Evolutionary conservation across 2,329 filamentous ascomycete species (phyloP), one percentile per base, ranked within the genome.

Genomic region (Xenoacremonium recifei): DNA sequence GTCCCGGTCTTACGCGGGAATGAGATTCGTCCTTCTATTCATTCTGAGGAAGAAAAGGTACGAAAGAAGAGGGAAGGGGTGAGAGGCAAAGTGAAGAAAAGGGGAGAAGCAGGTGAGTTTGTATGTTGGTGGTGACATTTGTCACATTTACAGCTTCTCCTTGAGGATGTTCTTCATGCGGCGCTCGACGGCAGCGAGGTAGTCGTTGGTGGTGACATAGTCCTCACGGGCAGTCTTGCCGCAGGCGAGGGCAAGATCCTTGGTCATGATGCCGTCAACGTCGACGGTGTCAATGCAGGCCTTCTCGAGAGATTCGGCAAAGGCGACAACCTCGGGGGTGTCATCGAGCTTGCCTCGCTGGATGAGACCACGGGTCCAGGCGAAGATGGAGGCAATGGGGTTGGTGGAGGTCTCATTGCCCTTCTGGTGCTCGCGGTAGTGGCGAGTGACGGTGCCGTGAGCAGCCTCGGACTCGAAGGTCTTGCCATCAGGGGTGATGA

Each of bases 341-440:
- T 82, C 75, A 70, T 99, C 93, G 54, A 99, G 82, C 73, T 89
- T 86, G 59, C 93, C 93, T 60, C 93, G 88, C 79, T 96, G 93
- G 57, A 89, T 74, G 35, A 99, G 82, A 61, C 93, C 93, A 46
- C 93, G 87, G 47, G 93, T 97, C 93, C 93, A 99, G 61, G 93
- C 93, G 69, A 97, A 99, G 75, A 99, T 97, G 66, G 89, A 95
- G 50, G 93, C 93, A 60, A 97, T 97, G 48, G 93, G 93, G 83
- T 99, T 97, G 56, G 93, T 99, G 33, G 90, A 96, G 42, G 93
- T 99, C 73, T 96, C 89, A 59, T 85, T 84, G 66, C 93, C 93
- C 79, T 96, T 96, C 73, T 97, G 93, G 80, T 97, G 88, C 77
- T 97, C 92, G 65, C 93, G 89, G 83, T 90, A 97, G 79, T 97